Evolutionary conservation across 2,329 filamentous ascomycete genomes (phyloP).

Genomic region (Coniochaeta hoffmannii): DNA sequence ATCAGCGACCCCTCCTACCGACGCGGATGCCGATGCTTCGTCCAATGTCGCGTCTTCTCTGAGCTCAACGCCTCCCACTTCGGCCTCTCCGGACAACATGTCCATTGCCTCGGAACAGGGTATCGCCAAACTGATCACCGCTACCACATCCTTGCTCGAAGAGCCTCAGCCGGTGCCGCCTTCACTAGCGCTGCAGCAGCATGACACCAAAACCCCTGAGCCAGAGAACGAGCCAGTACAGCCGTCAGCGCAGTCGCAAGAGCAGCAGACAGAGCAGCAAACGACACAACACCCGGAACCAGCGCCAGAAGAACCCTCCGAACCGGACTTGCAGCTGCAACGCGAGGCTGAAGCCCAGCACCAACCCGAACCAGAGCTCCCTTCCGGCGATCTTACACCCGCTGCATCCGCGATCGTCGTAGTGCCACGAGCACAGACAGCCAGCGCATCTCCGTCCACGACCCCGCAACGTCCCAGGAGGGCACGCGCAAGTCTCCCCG

Average conservation of each 20-base stretch:
- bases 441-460: conserved; percentile 12
- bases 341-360: neutral
- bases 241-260: too few species aligned
- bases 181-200: neutral
- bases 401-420: conserved; percentile 14
- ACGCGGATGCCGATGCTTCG: conserved; percentile 20
- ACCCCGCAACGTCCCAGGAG: conserved; percentile 41
- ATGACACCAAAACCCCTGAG: neutral
- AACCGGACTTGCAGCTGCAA: neutral
- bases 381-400: neutral
- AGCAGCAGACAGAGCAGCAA: neutral
- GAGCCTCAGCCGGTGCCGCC: neutral
- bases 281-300: neutral
- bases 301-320: neutral
- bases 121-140: conserved; percentile 11
- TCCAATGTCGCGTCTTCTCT: conserved; percentile 21
- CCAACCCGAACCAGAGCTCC: neutral
- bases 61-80: conserved; percentile 24
- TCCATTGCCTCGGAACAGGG: conserved; percentile 21
- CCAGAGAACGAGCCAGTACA: neutral
- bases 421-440: conserved; percentile 2
- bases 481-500: conserved; percentile 44
- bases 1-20: conserved; percentile 16
- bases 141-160: conserved; percentile 9
- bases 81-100: conserved; percentile 21